Evolutionary conservation across 2,329 filamentous ascomycete species (phyloP).

Genomic region (Penicillium sp.): DNA sequence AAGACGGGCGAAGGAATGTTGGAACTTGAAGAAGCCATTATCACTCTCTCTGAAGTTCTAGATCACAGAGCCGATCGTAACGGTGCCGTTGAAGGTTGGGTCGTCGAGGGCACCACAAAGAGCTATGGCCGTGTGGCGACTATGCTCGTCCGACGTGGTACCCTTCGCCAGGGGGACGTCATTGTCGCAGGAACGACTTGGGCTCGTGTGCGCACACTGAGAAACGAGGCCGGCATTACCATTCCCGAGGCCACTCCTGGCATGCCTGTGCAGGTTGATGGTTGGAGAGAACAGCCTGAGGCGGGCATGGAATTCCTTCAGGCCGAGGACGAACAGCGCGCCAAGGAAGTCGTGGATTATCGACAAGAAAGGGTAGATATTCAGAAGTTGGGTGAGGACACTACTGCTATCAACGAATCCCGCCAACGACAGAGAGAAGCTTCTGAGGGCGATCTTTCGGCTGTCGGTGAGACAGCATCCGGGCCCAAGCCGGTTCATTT

Average conservation of each 20-base stretch:
- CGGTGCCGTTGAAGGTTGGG: constrained; percentile 86
- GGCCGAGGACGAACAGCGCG: constrained; percentile 76
- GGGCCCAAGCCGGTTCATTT: constrained; percentile 72
- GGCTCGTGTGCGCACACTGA: constrained; percentile 81
- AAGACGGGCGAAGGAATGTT: constrained; percentile 93
- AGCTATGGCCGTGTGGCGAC: constrained; percentile 83
- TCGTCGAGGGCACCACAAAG: constrained; percentile 90
- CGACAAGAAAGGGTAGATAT: constrained; percentile 74
- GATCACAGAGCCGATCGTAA: constrained; percentile 82
- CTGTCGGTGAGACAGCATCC: constrained; percentile 45
- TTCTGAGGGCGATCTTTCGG: constrained; percentile 39
- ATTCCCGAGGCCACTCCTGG: constrained; percentile 80
- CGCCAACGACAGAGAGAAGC: constrained; percentile 53
- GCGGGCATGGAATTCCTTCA: constrained; percentile 90
- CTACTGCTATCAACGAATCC: constrained; percentile 76
- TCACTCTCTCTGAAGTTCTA: constrained; percentile 84
- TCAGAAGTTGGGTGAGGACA: constrained; percentile 67
- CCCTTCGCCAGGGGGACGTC: constrained; percentile 76
- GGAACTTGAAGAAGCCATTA: constrained; percentile 87
- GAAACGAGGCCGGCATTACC: constrained; percentile 79
- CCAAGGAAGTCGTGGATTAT: constrained; percentile 77
- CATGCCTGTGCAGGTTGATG: constrained; percentile 87
- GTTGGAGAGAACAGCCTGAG: constrained; percentile 86
- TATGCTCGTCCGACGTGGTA: constrained; percentile 85
- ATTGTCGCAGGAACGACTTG: constrained; percentile 89